phyloP scores from a whole-genome alignment of 176 grass and related monocot genomes.

The Oryza glaberrima region DNA sequence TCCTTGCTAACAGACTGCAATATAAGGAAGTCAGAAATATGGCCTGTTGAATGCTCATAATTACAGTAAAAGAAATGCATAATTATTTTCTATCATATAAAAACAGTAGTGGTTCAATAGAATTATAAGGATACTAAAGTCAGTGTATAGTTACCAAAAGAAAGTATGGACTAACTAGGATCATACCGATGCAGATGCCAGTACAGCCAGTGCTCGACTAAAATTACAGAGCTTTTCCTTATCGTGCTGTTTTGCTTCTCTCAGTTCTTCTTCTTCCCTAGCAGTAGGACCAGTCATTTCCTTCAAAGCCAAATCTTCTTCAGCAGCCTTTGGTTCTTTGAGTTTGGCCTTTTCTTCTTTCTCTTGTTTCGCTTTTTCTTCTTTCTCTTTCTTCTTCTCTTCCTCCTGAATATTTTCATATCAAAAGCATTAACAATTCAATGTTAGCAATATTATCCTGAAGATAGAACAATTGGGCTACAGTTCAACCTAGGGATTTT shows the following conservation, averaged over 20 bases:
- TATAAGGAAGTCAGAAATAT: slow-evolving; percentile 33
- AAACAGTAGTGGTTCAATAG: not conserved
- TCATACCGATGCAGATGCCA: slow-evolving; percentile 95
- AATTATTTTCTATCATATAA: not conserved
- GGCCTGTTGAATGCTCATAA: not conserved
- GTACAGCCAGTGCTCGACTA: slow-evolving; percentile 76
- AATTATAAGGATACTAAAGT: slow-evolving; percentile 14
- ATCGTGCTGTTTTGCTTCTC: slow-evolving; percentile 62
- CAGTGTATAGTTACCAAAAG: slow-evolving; percentile 30
- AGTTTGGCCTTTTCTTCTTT: slow-evolving; percentile 52
- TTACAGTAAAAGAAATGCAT: not conserved
- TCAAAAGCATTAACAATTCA: slow-evolving; percentile 35
- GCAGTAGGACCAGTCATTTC: slow-evolving; percentile 91
- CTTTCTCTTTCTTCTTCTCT: slow-evolving; percentile 86
- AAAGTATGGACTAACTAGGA: slow-evolving; percentile 35
- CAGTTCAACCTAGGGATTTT: not conserved
- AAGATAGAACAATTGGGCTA: slow-evolving; percentile 28
- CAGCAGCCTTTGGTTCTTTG: slow-evolving; percentile 50
- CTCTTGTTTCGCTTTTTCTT: slow-evolving; percentile 63
- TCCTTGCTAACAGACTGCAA: slow-evolving; percentile 99
- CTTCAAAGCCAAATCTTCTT: slow-evolving; percentile 94
- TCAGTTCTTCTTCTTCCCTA: slow-evolving; percentile 76
- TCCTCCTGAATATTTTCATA: slow-evolving; percentile 68
- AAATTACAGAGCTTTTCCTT: slow-evolving; percentile 85
- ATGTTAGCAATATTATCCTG: not conserved